A percentile compares a stretch with the other conserved stretches of the same genome.
Evolutionary conservation across 2,329 filamentous ascomycete species (phyloP).

Genomic region (Hymenotorrendiella dingleyae): DNA sequence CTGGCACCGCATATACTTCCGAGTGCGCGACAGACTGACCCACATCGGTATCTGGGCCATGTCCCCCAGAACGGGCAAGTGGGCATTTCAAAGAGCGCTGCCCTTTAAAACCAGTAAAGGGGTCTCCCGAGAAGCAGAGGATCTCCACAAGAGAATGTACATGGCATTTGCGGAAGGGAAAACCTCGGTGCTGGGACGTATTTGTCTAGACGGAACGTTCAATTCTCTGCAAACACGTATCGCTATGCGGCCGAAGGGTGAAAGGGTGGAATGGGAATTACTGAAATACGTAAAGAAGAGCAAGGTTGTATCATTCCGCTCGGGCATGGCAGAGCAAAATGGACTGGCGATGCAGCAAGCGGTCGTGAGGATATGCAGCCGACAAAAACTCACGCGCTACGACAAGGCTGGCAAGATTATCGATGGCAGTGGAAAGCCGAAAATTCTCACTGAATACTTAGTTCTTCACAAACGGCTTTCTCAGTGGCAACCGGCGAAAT

Average conservation of each 20-base stretch:
- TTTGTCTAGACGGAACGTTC: constrained; percentile 50
- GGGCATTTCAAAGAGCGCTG: too few species aligned
- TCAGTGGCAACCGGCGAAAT: constrained; percentile 41
- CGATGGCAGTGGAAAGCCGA: constrained; percentile 43
- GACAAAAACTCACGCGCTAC: constrained; percentile 45
- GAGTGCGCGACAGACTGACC: constrained; percentile 17
- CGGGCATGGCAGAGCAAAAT: too few species aligned
- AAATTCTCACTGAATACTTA: constrained; percentile 57
- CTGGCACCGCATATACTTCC: constrained; percentile 21
- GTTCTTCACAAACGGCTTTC: constrained; percentile 49
- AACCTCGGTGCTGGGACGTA: constrained; percentile 39
- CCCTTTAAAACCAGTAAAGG: too few species aligned
- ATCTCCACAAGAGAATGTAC: constrained; percentile 56
- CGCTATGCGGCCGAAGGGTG: constrained; percentile 40
- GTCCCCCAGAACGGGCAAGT: too few species aligned
- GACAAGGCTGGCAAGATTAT: constrained; percentile 31
- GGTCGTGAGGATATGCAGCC: constrained; percentile 53
- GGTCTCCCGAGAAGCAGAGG: too few species aligned
- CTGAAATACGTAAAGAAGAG: constrained; percentile 48
- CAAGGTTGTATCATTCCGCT: too few species aligned
- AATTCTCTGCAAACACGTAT: constrained; percentile 48
- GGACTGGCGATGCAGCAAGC: constrained; percentile 47
- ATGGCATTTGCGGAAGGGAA: constrained; percentile 55
- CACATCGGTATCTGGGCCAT: constrained; percentile 8
- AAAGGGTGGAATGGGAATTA: constrained; percentile 48